phyloP scores from a whole-genome alignment of 2,329 filamentous ascomycete species.

The Fusarium hostae region DNA sequence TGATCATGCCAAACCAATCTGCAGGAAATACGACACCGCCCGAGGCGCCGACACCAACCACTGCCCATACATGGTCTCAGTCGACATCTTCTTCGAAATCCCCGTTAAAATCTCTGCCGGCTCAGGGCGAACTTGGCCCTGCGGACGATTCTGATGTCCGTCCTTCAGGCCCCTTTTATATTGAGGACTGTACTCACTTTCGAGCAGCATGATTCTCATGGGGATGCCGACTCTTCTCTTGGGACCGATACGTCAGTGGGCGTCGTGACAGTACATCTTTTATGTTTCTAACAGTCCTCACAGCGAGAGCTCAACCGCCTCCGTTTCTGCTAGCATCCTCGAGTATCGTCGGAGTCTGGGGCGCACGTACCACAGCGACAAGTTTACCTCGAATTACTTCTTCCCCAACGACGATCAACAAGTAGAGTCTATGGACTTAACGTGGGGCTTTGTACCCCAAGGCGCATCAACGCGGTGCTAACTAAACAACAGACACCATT shows the following conservation, averaged over 20 bases:
- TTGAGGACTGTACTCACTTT: accelerated
- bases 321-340: background rate
- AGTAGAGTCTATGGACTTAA: background rate
- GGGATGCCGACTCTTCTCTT: background rate
- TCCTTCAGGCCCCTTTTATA: accelerated
- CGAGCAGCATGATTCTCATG: background rate
- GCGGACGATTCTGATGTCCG: background rate
- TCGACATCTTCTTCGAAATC: background rate
- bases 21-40: accelerated
- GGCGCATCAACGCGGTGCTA: accelerated
- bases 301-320: background rate
- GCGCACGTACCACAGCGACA: slow-evolving; percentile 1
- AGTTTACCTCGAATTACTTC: background rate
- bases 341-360: background rate
- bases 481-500: background rate
- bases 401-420: slow-evolving; percentile 2
- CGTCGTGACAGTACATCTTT: accelerated
- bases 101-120: accelerated
- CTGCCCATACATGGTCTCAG: accelerated
- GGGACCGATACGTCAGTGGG: background rate
- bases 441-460: accelerated
- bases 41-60: accelerated
- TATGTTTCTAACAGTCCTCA: background rate
- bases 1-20: background rate
- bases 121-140: background rate